Evolutionary conservation across 805 yeast species (phyloP).

Genomic region (Kodamaea restingae): DNA sequence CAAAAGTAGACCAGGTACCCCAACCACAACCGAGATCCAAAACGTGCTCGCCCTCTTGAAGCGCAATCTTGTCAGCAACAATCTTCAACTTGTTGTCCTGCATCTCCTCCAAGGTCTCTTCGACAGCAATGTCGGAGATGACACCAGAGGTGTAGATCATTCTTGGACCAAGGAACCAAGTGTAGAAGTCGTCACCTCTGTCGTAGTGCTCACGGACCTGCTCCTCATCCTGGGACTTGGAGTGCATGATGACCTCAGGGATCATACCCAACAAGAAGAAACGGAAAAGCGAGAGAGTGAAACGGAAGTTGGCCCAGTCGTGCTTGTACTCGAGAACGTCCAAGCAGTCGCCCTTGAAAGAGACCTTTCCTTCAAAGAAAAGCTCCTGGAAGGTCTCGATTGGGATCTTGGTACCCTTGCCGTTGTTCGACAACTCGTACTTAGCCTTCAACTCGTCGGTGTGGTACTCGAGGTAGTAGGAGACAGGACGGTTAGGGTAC

Average conservation of each 20-base stretch:
- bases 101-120: conserved; percentile 71
- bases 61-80: conserved; percentile 81
- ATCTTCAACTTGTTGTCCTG: conserved; percentile 88
- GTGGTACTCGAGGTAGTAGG: conserved; percentile 78
- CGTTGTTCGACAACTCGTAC: conserved; percentile 41
- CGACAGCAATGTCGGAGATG: conserved; percentile 52
- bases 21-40: conserved; percentile 93
- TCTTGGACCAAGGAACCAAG: conserved; percentile 92
- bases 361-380: conserved; percentile 77
- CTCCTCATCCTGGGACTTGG: conserved; percentile 92
- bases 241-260: conserved; percentile 89
- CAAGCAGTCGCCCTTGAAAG: conserved; percentile 82
- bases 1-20: conserved; percentile 88
- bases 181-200: conserved; percentile 92
- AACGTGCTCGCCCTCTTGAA: conserved; percentile 66
- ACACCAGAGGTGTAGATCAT: conserved; percentile 91
- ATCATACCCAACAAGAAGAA: conserved; percentile 83
- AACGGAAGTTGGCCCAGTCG: conserved; percentile 83
- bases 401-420: conserved; percentile 72
- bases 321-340: conserved; percentile 84
- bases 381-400: conserved; percentile 90
- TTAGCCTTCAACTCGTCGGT: conserved; percentile 46
- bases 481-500: conserved; percentile 73
- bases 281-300: conserved; percentile 72
- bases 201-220: conserved; percentile 95